Evolutionary conservation across 352 stramenopile species (phyloP), one percentile per base, ranked within the genome.

Genomic region (Pythium myriotylum): DNA sequence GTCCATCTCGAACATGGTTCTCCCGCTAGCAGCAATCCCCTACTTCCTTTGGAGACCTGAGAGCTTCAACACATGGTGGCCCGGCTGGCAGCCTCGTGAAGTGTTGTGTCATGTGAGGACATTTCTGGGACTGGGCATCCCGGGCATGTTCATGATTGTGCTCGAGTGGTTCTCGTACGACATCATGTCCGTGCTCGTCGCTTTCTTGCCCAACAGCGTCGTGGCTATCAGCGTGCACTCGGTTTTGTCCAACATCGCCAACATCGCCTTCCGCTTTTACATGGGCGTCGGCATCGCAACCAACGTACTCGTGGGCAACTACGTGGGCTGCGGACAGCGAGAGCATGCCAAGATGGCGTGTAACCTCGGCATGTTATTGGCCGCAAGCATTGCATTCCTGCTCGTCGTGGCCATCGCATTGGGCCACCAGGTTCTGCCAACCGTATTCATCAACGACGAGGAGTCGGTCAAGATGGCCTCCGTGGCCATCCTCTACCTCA

Each of bases 221-320:
- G 62, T 89, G 4, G 72, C 81, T 13, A 81, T 94, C 35, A 90
- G 78, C 43, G 85, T 89, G 22, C 83, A 94, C 61, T 89, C 85
- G 26, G 82, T 94, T 40, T 49, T 91, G 19, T 70, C 84, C 40
- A 88, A 79, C 57, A 69, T 91, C 22, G 85, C 75, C 13, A 86
- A 76, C 12, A 77, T 91, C 55, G 74, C 76, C 45, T 94, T 87
- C 60, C 92, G 88, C 59, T 75, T 95, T 24, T 92, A 94, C 71
- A 66, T 94, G 35, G 86, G 88, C 22, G 87, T 95, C 33, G 80
- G 70, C 1, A 74, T 95, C 57, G 84, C 91, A n/a, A 73, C 76
- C 2, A 96, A 92, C 53, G 86, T 95, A 22, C 88, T 90, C 12
- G 85, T 89, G 8, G 89, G 91, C 46, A 89, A 87, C 41, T 88